Evolutionary conservation across 352 stramenopile genomes (phyloP).

Genomic region (Globisporangium apiculatum): DNA sequence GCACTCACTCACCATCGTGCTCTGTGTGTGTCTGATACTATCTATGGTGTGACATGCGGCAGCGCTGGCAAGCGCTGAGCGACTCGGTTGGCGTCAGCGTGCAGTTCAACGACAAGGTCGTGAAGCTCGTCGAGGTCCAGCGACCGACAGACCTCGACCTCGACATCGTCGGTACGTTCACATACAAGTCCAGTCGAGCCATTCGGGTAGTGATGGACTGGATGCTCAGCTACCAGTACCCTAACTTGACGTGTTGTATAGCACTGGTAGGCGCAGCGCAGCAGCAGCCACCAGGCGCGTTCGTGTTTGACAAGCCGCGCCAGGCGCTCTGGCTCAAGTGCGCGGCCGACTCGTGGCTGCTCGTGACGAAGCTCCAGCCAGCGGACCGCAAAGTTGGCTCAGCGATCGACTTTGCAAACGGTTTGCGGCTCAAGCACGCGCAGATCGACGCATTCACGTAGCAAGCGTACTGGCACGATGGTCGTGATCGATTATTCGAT

Average conservation of each 20-base stretch:
- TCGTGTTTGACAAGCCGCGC: conserved; percentile 73
- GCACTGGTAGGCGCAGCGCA: neutral
- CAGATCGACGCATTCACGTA: conserved; percentile 9
- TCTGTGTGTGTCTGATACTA: neutral
- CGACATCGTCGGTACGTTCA: conserved; percentile 5
- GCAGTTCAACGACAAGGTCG: conserved; percentile 48
- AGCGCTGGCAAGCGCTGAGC: conserved; percentile 75
- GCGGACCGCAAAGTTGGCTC: conserved; percentile 52
- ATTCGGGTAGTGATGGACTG: no score
- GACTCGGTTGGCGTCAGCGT: conserved; percentile 65
- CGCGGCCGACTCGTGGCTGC: conserved; percentile 40
- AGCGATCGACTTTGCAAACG: conserved; percentile 77
- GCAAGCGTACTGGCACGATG: no score
- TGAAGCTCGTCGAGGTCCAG: conserved; percentile 64
- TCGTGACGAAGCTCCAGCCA: conserved; percentile 65
- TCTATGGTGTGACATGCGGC: neutral
- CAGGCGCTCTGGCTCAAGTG: conserved; percentile 71
- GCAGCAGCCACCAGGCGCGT: conserved; percentile 22
- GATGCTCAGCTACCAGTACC: no score
- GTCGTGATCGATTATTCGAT: no score
- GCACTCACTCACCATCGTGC: neutral
- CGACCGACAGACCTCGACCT: conserved; percentile 39
- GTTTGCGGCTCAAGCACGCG: conserved; percentile 60
- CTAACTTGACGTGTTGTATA: neutral
- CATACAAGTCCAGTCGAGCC: neutral